Conservation (phyloP, 2,329 filamentous ascomycete genomes). For the Hypoxylon sp. region DNA sequence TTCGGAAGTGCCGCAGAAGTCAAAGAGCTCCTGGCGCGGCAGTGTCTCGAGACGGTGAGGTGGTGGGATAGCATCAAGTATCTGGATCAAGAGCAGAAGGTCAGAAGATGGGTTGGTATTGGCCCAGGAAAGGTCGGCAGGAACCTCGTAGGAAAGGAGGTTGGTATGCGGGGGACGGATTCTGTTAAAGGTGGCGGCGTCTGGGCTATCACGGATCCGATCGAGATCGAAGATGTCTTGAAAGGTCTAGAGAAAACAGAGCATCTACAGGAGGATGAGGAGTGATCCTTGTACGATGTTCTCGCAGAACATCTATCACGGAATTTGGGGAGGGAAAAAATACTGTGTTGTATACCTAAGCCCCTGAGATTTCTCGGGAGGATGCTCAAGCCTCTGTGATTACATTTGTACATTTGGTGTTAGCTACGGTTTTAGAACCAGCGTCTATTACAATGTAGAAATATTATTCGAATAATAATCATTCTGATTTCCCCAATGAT, state of each 20-base stretch:
- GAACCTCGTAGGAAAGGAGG: slow-evolving; percentile 95
- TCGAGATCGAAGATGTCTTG: slow-evolving; percentile 79
- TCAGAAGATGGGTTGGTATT: slow-evolving; percentile 90
- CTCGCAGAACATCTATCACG: slow-evolving; percentile 9
- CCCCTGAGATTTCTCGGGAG: background rate
- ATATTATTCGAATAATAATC: slow-evolving; percentile 1
- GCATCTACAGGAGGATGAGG: slow-evolving; percentile 63
- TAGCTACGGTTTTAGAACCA: slow-evolving; percentile 10
- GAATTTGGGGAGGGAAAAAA: background rate
- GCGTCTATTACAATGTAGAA: slow-evolving; percentile 1
- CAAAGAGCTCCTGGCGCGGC: slow-evolving; percentile 82
- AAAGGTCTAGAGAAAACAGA: slow-evolving; percentile 77
- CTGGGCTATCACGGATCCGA: slow-evolving; percentile 89
- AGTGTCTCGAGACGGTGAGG: slow-evolving; percentile 90
- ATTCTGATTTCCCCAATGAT: background rate
- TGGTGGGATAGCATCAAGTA: slow-evolving; percentile 97
- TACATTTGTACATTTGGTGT: slow-evolving; percentile 19
- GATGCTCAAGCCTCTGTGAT: slow-evolving; percentile 15
- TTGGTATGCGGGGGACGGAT: slow-evolving; percentile 85
- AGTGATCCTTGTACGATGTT: slow-evolving; percentile 39
- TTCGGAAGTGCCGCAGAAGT: slow-evolving; percentile 81
- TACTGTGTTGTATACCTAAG: slow-evolving; percentile 2
- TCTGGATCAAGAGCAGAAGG: slow-evolving; percentile 84
- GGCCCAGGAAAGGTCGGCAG: slow-evolving; percentile 94
- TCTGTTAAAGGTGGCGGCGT: slow-evolving; percentile 89